Conservation (phyloP, 1,284 basidiomycete species). For the Porogramme epimiltina region DNA sequence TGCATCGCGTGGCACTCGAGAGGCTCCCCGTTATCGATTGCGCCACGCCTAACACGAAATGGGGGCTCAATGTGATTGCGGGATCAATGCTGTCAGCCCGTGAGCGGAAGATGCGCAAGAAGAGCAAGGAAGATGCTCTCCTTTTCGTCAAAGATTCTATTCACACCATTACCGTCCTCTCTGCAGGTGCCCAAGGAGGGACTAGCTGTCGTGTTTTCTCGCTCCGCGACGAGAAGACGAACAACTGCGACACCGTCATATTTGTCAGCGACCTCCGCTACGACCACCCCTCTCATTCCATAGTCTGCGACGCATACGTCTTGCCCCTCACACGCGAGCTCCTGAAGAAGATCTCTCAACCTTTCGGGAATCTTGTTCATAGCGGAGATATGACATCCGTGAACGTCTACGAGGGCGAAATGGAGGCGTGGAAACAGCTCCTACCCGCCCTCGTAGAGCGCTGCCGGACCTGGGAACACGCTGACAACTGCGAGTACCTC, state of each 20-base stretch:
- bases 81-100: slow-evolving; percentile 34
- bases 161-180: slow-evolving; percentile 31
- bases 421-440: slow-evolving; percentile 41
- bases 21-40: slow-evolving; percentile 35
- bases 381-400: slow-evolving; percentile 14
- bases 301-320: slow-evolving; percentile 46
- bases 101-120: slow-evolving; percentile 24
- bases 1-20: slow-evolving; percentile 44
- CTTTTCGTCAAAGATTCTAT: slow-evolving; percentile 36
- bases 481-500: background rate
- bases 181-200: slow-evolving; percentile 21
- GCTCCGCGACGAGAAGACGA: slow-evolving; percentile 30
- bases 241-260: slow-evolving; percentile 36
- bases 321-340: slow-evolving; percentile 36
- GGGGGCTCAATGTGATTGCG: slow-evolving; percentile 36
- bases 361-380: slow-evolving; percentile 10
- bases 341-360: slow-evolving; percentile 10
- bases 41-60: background rate
- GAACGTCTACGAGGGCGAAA: slow-evolving; percentile 29
- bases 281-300: slow-evolving; percentile 45
- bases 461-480: background rate
- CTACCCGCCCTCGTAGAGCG: background rate
- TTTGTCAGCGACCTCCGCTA: slow-evolving; percentile 44
- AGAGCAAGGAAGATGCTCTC: slow-evolving; percentile 26
- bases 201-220: slow-evolving; percentile 28